Evolutionary conservation across 78 protist genomes (phyloP).

Genomic region (Dictyostelium firmibasis): DNA sequence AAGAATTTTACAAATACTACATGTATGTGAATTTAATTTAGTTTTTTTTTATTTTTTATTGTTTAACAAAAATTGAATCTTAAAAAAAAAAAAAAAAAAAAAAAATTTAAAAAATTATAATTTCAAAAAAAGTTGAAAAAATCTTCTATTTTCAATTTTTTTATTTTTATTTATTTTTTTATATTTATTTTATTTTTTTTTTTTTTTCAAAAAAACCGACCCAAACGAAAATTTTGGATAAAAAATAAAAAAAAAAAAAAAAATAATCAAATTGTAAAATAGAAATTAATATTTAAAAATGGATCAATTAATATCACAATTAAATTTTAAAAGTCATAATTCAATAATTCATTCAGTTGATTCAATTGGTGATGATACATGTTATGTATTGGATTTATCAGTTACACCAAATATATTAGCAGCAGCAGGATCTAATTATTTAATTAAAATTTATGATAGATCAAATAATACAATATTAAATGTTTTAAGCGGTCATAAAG

Average conservation of each 20-base stretch:
- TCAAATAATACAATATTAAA: background rate
- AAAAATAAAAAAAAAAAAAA: background rate
- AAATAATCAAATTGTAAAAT: background rate
- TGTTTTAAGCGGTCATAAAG: conserved; percentile 39
- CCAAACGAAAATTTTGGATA: background rate
- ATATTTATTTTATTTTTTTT: background rate
- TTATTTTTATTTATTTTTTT: background rate
- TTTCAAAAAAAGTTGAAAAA: too few relatives aligned
- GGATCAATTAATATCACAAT: background rate
- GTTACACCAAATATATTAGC: conserved; percentile 17
- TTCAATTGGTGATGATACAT: background rate
- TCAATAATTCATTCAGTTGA: conserved; percentile 35
- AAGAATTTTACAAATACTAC: background rate
- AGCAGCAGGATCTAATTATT: conserved; percentile 57
- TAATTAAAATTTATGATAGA: conserved; percentile 47
- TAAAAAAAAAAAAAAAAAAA: background rate
- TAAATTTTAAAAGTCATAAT: background rate
- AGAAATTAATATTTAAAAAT: background rate
- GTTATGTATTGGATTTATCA: conserved; percentile 16
- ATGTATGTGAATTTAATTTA: background rate
- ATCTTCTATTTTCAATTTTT: background rate
- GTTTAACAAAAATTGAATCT: too few relatives aligned
- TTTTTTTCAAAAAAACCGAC: background rate
- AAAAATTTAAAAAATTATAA: too few relatives aligned
- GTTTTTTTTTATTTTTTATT: background rate